Evolutionary conservation across 441 rosid genomes (phyloP).

Genomic region (Bruguiera hainesii): DNA sequence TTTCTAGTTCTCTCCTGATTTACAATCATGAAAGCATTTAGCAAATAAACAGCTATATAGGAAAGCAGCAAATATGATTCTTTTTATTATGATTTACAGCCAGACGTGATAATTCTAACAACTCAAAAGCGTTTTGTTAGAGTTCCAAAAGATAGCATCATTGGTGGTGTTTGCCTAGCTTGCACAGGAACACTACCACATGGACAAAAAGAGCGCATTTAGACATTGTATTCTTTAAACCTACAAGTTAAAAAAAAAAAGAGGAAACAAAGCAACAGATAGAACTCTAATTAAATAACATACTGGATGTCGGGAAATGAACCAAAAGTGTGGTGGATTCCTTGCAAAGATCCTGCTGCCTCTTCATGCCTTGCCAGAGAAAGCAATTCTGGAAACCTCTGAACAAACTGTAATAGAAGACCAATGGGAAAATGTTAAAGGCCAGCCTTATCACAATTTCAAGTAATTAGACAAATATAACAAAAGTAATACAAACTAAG

Average conservation of each 20-base stretch:
- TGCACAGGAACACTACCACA: slow-evolving; percentile 96
- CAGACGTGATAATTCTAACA: slow-evolving; percentile 95
- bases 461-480: slow-evolving; percentile 20
- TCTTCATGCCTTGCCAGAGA: slow-evolving; percentile 98
- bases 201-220: background rate
- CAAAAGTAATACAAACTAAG: background rate
- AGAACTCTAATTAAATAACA: background rate
- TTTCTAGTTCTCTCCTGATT: no score
- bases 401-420: slow-evolving; percentile 69
- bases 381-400: slow-evolving; percentile 97
- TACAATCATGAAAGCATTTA: background rate
- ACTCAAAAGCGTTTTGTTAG: slow-evolving; percentile 97
- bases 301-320: slow-evolving; percentile 91
- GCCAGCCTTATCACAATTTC: slow-evolving; percentile 5
- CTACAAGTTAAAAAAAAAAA: no score
- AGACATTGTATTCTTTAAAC: background rate
- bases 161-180: slow-evolving; percentile 98
- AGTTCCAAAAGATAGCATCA: slow-evolving; percentile 97
- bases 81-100: slow-evolving; percentile 99
- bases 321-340: slow-evolving; percentile 69
- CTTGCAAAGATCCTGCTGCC: slow-evolving; percentile 99
- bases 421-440: background rate
- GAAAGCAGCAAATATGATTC: slow-evolving; percentile 29
- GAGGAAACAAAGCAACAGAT: background rate
- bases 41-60: no score